phyloP scores from a whole-genome alignment of 306 rosid genomes.

The Vigna mungo region DNA sequence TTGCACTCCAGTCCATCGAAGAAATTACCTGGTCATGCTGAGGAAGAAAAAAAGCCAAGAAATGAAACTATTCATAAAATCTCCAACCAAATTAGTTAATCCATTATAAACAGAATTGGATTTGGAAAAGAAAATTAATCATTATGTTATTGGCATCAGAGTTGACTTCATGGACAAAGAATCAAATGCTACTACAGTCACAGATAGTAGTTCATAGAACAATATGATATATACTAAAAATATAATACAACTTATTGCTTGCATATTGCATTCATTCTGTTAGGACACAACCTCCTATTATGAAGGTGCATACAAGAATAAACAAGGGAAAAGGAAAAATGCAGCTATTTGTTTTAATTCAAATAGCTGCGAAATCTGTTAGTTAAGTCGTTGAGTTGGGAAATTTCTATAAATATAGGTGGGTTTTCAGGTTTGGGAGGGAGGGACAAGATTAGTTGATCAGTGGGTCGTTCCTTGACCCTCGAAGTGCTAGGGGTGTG shows the following conservation, averaged over 20 bases:
- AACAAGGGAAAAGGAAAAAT: too few species aligned
- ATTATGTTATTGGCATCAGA: neutral
- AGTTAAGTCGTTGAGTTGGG: too few species aligned
- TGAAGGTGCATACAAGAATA: too few species aligned
- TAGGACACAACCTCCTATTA: too few species aligned
- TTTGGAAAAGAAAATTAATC: conserved; percentile 3
- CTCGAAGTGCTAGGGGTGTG: too few species aligned
- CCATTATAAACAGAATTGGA: conserved; percentile 15
- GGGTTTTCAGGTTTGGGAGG: too few species aligned
- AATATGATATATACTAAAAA: neutral
- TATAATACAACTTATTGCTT: conserved; percentile 5
- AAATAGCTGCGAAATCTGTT: too few species aligned
- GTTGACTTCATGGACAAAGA: conserved; percentile 2
- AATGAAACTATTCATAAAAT: conserved; percentile 41
- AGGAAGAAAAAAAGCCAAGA: conserved; percentile 29
- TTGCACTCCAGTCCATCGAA: conserved; percentile 92
- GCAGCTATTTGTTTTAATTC: too few species aligned
- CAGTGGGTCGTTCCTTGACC: too few species aligned
- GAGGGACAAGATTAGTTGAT: too few species aligned
- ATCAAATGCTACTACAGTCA: neutral
- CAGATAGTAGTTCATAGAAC: conserved; percentile 6
- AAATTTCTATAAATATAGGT: too few species aligned
- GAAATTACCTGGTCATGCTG: conserved; percentile 98
- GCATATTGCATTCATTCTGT: neutral
- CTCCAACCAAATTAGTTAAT: conserved; percentile 34